phyloP scores from a whole-genome alignment of 768 basidiomycete species.

The Auricularia sp. region DNA sequence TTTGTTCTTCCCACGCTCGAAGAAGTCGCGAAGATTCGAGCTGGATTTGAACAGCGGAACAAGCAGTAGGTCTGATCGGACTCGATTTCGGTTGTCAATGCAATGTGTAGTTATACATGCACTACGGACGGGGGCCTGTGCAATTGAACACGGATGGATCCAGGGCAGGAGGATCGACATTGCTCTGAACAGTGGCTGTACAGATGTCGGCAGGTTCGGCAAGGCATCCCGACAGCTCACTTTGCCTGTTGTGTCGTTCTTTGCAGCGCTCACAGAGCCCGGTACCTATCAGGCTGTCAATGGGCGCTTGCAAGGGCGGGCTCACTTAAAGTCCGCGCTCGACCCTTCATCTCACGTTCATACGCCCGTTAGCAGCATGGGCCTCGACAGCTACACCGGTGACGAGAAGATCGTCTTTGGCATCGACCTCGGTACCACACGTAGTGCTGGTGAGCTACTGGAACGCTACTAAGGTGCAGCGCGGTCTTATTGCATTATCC shows the following conservation, averaged over 20 bases:
- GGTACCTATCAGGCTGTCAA: no score
- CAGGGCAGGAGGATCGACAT: no score
- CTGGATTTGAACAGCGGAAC: background rate
- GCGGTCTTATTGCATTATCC: background rate
- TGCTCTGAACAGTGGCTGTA: no score
- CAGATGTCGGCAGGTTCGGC: no score
- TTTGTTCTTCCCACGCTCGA: constrained; percentile 22
- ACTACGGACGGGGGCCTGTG: background rate
- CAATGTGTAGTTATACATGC: background rate
- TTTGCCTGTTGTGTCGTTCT: no score
- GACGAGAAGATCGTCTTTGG: constrained; percentile 1
- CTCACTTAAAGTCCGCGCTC: background rate
- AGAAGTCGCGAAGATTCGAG: constrained; percentile 21
- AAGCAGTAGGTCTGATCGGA: background rate
- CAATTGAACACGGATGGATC: background rate
- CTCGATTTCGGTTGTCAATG: background rate
- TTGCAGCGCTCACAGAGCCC: no score
- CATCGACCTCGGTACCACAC: background rate
- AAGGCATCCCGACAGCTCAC: no score
- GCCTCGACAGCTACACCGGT: background rate
- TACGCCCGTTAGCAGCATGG: background rate
- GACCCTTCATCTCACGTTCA: background rate
- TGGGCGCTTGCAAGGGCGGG: background rate
- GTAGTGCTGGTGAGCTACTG: background rate
- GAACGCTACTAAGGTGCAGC: background rate